Evolutionary conservation across 2,329 filamentous ascomycete species (phyloP), one percentile per base, ranked within the genome.

Genomic region (Fusarium sp.): DNA sequence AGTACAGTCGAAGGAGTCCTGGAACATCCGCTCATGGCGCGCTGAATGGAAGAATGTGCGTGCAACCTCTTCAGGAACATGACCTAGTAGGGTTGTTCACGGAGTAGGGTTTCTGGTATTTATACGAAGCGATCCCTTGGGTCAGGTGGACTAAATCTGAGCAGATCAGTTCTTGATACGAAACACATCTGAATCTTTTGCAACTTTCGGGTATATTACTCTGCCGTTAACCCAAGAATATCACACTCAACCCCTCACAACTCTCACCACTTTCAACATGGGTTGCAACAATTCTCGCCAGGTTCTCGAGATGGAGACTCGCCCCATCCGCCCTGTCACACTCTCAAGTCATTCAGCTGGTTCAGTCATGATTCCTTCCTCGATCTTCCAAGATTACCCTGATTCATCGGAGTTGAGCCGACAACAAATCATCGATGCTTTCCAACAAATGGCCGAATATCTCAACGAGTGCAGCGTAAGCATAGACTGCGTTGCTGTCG

Each of bases 401-500:
- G 46, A 61, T 20, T 51, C 65, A 23, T 68, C 55, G n/a, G 62
- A 51, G 17, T 47, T 70, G 2, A 56, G 39, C 6, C 54, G 51
- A 17, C 28, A 60, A 24, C 66, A 66, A 36, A 59, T 70, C 49
- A 47, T 46, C 30, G 20, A 54, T 19, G 68, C 68, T 12, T 69
- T 70, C 17, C 53, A 57, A 21, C 58, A 69, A 14, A 69, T 71
- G 62, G 68, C 62, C 32, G 65, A 71, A 20, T 70, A 69, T 30
- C 19, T 70, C 3, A 65, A 70, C 45, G 51, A 70, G n/a, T 59
- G 50, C 26, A 56, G 62, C 14, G 50, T 60, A 11, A 46, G 46
- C 12, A 34, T 64, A 20, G 58, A 43, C 1, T 64, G 68, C 11
- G 65, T 70, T 21, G 49, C 59, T 6, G 59, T 69, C 3, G 70